A percentile compares a stretch with the other conserved stretches of the same genome.
phyloP scores from a whole-genome alignment of 140 eudicot species.

The Flaveria floridana region DNA sequence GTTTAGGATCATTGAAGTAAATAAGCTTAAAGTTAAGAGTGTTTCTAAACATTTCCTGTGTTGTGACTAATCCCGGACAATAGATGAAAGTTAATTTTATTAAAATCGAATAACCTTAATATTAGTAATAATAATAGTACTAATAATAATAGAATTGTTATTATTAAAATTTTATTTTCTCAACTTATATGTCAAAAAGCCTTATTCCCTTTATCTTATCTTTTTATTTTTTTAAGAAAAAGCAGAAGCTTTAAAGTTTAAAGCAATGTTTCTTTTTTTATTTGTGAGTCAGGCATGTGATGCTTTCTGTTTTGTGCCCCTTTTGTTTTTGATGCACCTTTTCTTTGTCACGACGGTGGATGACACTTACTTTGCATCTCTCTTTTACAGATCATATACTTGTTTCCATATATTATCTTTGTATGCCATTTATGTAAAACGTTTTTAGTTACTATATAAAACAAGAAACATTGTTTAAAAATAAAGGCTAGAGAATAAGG shows the following conservation, averaged over 20 bases:
- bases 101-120: too few species aligned
- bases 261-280: slow-evolving; percentile 17
- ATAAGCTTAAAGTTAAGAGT: too few species aligned
- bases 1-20: too few species aligned
- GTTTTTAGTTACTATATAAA: not conserved
- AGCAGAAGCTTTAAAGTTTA: slow-evolving; percentile 31
- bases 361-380: not conserved
- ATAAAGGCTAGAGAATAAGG: not conserved
- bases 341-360: slow-evolving; percentile 23
- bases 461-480: not conserved
- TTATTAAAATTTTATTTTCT: not conserved
- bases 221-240: slow-evolving; percentile 18
- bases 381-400: not conserved
- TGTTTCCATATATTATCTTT: not conserved
- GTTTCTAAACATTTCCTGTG: too few species aligned
- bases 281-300: slow-evolving; percentile 32
- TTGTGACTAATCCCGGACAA: too few species aligned
- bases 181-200: not conserved
- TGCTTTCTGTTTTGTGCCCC: slow-evolving; percentile 23
- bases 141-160: too few species aligned
- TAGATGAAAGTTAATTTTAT: too few species aligned
- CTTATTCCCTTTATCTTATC: slow-evolving; percentile 16
- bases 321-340: slow-evolving; percentile 16
- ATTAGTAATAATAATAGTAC: too few species aligned
- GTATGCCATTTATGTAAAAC: not conserved